phyloP scores from a whole-genome alignment of 2,329 filamentous ascomycete species.

The Fusarium lateritium region DNA sequence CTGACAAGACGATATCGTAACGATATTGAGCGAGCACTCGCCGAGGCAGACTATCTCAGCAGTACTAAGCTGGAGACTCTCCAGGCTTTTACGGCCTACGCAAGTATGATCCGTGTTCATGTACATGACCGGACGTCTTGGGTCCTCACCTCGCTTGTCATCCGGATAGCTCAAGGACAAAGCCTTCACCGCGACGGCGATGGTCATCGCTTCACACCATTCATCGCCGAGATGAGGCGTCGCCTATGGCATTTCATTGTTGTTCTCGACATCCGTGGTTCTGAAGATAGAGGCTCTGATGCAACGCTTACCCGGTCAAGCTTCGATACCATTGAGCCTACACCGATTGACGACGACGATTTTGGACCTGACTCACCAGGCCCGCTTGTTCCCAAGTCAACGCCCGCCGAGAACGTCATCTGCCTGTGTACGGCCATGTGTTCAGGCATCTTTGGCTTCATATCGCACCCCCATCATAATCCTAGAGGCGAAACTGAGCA shows the following conservation, averaged over 20 bases:
- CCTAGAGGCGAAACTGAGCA: conserved; percentile 35
- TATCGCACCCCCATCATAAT: conserved; percentile 54
- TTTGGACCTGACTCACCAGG: conserved; percentile 58
- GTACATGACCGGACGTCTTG: conserved; percentile 58
- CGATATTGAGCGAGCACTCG: conserved; percentile 57
- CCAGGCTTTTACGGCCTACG: conserved; percentile 60
- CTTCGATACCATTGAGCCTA: conserved; percentile 64
- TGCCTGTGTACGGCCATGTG: conserved; percentile 57
- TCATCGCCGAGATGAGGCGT: conserved; percentile 72
- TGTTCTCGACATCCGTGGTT: conserved; percentile 69
- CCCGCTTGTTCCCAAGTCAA: conserved; percentile 54
- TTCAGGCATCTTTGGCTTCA: conserved; percentile 58
- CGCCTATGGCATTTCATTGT: conserved; percentile 75
- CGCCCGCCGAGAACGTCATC: conserved; percentile 60
- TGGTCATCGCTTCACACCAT: conserved; percentile 58
- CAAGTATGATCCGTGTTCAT: conserved; percentile 57
- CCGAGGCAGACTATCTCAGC: conserved; percentile 61
- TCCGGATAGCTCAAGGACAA: conserved; percentile 61
- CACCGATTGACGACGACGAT: conserved; percentile 68
- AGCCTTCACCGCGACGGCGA: conserved; percentile 61
- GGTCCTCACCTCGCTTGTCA: conserved; percentile 58
- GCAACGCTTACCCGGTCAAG: conserved; percentile 59
- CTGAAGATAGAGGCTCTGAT: conserved; percentile 67
- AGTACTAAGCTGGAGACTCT: conserved; percentile 57
- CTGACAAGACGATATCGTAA: conserved; percentile 53